Conservation (phyloP, 2,329 filamentous ascomycete species). For the Botryotinia calthae region DNA sequence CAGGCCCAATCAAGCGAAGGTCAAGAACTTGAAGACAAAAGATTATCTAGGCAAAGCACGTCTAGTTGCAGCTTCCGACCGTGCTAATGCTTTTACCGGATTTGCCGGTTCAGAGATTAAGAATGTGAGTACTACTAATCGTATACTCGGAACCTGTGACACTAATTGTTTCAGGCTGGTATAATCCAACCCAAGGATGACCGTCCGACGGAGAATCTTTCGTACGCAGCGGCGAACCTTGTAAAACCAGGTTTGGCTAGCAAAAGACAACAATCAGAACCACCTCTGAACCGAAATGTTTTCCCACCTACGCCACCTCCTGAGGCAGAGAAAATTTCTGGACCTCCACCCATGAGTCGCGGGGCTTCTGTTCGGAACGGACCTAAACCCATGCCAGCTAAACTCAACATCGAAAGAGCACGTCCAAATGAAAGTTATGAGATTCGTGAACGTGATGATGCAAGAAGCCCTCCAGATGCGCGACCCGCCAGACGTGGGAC, state of each 20-base stretch:
- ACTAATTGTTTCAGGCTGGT: slow-evolving; percentile 45
- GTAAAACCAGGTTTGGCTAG: slow-evolving; percentile 82
- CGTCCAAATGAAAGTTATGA: slow-evolving; percentile 46
- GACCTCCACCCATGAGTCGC: slow-evolving; percentile 45
- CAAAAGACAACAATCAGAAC: slow-evolving; percentile 81
- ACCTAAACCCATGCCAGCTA: slow-evolving; percentile 58
- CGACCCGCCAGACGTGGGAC: slow-evolving; percentile 41
- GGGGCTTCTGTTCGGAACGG: slow-evolving; percentile 61
- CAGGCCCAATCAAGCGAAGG: slow-evolving; percentile 93
- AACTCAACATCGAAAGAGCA: slow-evolving; percentile 60
- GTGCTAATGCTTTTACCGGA: slow-evolving; percentile 76
- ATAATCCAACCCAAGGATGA: slow-evolving; percentile 67
- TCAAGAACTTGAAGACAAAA: slow-evolving; percentile 96
- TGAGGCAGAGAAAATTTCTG: slow-evolving; percentile 67
- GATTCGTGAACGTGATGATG: slow-evolving; percentile 31
- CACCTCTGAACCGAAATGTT: slow-evolving; percentile 72
- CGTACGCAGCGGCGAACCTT: slow-evolving; percentile 88
- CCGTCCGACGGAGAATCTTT: slow-evolving; percentile 77
- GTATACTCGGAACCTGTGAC: slow-evolving; percentile 15
- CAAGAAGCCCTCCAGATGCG: slow-evolving; percentile 40
- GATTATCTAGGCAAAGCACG: slow-evolving; percentile 97
- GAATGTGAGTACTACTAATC: slow-evolving; percentile 50
- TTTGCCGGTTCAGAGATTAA: slow-evolving; percentile 78
- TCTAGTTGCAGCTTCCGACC: slow-evolving; percentile 82
- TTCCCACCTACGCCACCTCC: slow-evolving; percentile 99